Percentiles rank a stretch among this genome's conserved stretches.
These are phyloP conservation scores for Catharanthus roseus DNA, from an alignment of 257 asterid genomes.

Conservation along the genomic window DNA sequence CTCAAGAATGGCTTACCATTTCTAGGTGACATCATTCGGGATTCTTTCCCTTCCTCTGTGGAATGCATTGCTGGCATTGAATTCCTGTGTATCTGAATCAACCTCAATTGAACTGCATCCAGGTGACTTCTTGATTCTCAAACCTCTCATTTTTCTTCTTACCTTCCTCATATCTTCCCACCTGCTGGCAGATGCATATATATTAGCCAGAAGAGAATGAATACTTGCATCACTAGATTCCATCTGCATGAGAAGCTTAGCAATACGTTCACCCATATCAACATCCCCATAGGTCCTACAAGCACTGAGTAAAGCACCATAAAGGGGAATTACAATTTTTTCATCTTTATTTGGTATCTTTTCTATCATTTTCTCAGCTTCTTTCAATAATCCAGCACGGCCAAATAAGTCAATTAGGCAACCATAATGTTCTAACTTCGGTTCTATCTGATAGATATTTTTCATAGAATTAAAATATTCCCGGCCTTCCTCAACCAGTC, in stretches of 20 bases:
- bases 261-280: slow-evolving; percentile 66
- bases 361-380: slow-evolving; percentile 57
- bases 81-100: slow-evolving; percentile 13
- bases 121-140: slow-evolving; percentile 51
- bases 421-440: slow-evolving; percentile 73
- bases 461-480: slow-evolving; percentile 56
- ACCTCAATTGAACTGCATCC: slow-evolving; percentile 64
- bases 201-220: slow-evolving; percentile 56
- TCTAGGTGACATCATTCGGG: background rate
- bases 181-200: slow-evolving; percentile 67
- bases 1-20: background rate
- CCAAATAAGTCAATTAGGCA: slow-evolving; percentile 79
- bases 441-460: slow-evolving; percentile 45
- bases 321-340: slow-evolving; percentile 46
- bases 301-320: slow-evolving; percentile 76
- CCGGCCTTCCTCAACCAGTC: slow-evolving; percentile 77
- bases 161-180: slow-evolving; percentile 65
- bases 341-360: slow-evolving; percentile 34
- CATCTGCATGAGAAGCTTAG: slow-evolving; percentile 43
- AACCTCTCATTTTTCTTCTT: slow-evolving; percentile 41
- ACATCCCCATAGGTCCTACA: slow-evolving; percentile 66
- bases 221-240: slow-evolving; percentile 55
- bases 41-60: slow-evolving; percentile 2
- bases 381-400: slow-evolving; percentile 73
- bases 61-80: slow-evolving; percentile 9